Percentiles rank a stretch among this genome's conserved stretches.
These are phyloP conservation scores for Oryza brachyantha DNA, from an alignment of 176 grass and related monocot species.

Conservation along the genomic window DNA sequence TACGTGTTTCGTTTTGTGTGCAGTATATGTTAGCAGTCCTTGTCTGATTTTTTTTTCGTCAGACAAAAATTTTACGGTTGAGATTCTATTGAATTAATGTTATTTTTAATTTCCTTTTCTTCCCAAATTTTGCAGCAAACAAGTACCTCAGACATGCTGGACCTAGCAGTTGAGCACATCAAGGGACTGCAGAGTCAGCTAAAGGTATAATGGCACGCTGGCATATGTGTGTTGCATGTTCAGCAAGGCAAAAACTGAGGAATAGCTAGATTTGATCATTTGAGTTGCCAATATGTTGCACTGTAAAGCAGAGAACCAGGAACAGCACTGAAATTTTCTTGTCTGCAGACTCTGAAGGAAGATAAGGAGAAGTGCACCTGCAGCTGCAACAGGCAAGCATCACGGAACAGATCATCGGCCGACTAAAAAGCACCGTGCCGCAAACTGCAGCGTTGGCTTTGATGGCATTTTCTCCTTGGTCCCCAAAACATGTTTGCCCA, in stretches of 20 bases:
- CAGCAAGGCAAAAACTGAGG: neutral
- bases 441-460: neutral
- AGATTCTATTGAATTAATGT: neutral
- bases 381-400: neutral
- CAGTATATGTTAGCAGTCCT: no score
- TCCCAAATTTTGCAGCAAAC: slow-evolving; percentile 53
- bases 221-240: neutral
- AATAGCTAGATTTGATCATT: neutral
- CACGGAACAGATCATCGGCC: slow-evolving; percentile 7
- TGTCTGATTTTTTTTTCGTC: neutral
- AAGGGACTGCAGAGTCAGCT: slow-evolving; percentile 49
- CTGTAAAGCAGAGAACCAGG: neutral
- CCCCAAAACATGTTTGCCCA: neutral
- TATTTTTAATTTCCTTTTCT: neutral
- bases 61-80: neutral
- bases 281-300: neutral
- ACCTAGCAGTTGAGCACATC: slow-evolving; percentile 53
- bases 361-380: slow-evolving; percentile 40
- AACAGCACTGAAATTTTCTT: neutral
- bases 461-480: neutral
- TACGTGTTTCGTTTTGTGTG: neutral
- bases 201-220: slow-evolving; percentile 24
- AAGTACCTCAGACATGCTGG: slow-evolving; percentile 59
- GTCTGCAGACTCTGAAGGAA: slow-evolving; percentile 22
- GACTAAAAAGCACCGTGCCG: neutral